Conservation (phyloP, 768 basidiomycete genomes). For the Boletus rufocinnamomeus region DNA sequence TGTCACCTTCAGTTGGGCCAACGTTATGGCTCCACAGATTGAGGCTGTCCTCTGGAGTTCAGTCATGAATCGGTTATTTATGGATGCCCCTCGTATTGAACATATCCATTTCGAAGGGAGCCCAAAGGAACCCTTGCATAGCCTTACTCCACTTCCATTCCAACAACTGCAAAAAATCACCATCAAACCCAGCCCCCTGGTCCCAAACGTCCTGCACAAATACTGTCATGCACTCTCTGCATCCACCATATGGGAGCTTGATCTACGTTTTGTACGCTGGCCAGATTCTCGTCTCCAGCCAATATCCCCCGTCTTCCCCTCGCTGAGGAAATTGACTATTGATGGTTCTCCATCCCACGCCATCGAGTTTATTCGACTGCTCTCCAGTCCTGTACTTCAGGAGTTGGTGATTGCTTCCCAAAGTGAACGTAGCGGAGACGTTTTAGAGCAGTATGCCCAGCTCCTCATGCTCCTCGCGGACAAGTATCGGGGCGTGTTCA, state of each 20-base stretch:
- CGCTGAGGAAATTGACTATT: slow-evolving; percentile 21
- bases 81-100: slow-evolving; percentile 25
- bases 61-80: slow-evolving; percentile 20
- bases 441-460: slow-evolving; percentile 15
- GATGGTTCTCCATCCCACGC: slow-evolving; percentile 24
- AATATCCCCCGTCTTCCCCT: slow-evolving; percentile 25
- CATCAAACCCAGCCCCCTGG: slow-evolving; percentile 25
- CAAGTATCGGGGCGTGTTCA: slow-evolving; percentile 26
- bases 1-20: slow-evolving; percentile 25
- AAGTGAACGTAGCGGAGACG: slow-evolving; percentile 13
- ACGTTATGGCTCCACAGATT: slow-evolving; percentile 11
- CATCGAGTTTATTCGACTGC: slow-evolving; percentile 24
- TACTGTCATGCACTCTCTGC: slow-evolving; percentile 24
- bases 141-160: slow-evolving; percentile 21
- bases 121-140: slow-evolving; percentile 21
- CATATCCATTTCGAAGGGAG: slow-evolving; percentile 28
- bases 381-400: slow-evolving; percentile 20
- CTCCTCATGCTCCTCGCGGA: slow-evolving; percentile 25
- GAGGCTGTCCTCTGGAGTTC: slow-evolving; percentile 26
- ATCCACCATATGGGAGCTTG: slow-evolving; percentile 23
- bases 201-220: slow-evolving; percentile 29
- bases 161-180: slow-evolving; percentile 21
- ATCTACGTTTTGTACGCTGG: slow-evolving; percentile 28
- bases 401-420: slow-evolving; percentile 23
- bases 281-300: slow-evolving; percentile 22